Evolutionary conservation across 352 stramenopile species (phyloP), one percentile per base, ranked within the genome.

Genomic region (Globisporangium barbulae): DNA sequence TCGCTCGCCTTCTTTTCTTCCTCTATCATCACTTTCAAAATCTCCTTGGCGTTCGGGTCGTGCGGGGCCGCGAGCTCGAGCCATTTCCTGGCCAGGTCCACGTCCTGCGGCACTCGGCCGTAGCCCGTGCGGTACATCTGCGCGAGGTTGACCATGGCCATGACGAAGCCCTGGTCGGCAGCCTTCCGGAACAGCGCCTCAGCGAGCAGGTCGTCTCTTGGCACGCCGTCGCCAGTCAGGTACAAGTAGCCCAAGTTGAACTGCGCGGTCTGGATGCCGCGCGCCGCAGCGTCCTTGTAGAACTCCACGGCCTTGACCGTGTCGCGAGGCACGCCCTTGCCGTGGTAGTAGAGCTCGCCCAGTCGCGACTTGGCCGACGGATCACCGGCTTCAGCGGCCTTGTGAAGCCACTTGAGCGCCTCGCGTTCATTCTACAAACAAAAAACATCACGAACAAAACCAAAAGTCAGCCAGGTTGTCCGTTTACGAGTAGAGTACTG

Each of bases 101-200:
- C 47, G 42, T 94, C 75, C 62, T 86, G 76, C 0, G 81, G 79
- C 19, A 95, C 82, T 30, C 78, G 70, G 13, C 72, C 85, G 52
- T 91, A 88, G 0, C 87, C 87, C 10, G 70, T 78, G 15, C 81
- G 76, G 58, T 94, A 92, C 85, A 95, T 93, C 37, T 94, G 81
- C 33, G 87, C 87, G 33, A 95, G 73, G 33, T 95, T 95, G 13
- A 95, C 80, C 81, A 95, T 95, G 12, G 87, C 87, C 81, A 94
- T 91, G 63, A 91, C 81, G 58, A 93, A 92, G 5, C 85, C 85
- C 57, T 93, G 82, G 12, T 91, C 84, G 0, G 87, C 85, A 5
- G 87, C 83, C 37, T 75, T 74, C 15, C 84, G 80, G 61, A 95
- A 95, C 3, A 93, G 72, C 35, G 80, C 69, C 52, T 93, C 86